A percentile compares a stretch with the other conserved stretches of the same genome.
phyloP scores from a whole-genome alignment of 2,329 filamentous ascomycete species.

The Epichloe hybrida region DNA sequence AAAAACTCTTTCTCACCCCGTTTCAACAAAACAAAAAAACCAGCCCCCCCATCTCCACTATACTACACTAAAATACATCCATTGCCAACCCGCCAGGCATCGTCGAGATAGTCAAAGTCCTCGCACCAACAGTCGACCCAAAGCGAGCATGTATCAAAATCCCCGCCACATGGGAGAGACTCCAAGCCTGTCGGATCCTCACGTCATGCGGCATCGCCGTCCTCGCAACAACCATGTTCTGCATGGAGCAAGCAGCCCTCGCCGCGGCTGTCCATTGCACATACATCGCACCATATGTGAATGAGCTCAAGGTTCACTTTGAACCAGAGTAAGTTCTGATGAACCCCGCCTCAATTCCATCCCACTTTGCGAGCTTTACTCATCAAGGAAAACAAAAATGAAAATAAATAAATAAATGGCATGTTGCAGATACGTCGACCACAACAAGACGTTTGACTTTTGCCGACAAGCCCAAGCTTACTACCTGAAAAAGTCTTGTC shows the following conservation, averaged over 20 bases:
- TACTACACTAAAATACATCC: neutral
- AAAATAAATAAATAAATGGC: no score
- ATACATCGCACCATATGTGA: conserved; percentile 54
- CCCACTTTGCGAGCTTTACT: no score
- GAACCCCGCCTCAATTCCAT: no score
- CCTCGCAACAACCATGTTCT: conserved; percentile 50
- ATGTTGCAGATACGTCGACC: conserved; percentile 29
- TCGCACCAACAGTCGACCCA: conserved; percentile 29
- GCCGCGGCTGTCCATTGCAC: conserved; percentile 43
- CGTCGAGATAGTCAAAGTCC: conserved; percentile 29
- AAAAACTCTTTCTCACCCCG: no score
- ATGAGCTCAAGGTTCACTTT: conserved; percentile 51
- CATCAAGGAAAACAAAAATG: no score
- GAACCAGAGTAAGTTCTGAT: conserved; percentile 26
- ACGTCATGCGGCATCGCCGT: conserved; percentile 42
- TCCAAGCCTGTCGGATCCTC: conserved; percentile 43
- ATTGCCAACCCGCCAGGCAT: conserved; percentile 27
- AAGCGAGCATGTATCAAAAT: conserved; percentile 49
- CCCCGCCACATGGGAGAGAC: conserved; percentile 48
- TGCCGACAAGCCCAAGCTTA: conserved; percentile 39
- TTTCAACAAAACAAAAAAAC: no score
- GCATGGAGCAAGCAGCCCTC: conserved; percentile 43
- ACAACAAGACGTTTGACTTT: conserved; percentile 35
- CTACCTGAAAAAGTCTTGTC: conserved; percentile 27
- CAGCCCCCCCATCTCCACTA: neutral